These are phyloP conservation scores for Wickerhamiella domercqiae DNA, from an alignment of 805 yeast species.

Conservation along the genomic window DNA sequence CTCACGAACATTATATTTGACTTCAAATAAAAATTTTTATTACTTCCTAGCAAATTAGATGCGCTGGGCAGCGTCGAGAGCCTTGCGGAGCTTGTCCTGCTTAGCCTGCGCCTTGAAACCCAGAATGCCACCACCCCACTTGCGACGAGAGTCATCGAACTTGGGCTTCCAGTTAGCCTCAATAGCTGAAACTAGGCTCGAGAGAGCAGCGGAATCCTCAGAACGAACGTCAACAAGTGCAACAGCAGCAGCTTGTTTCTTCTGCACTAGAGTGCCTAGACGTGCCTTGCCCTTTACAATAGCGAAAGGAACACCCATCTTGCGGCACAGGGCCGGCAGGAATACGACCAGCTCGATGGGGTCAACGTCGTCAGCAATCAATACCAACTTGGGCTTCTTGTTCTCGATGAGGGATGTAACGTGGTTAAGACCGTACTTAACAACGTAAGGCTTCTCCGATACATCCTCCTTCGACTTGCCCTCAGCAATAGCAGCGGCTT, in stretches of 20 bases:
- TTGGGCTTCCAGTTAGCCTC: constrained; percentile 86
- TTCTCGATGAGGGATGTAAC: constrained; percentile 93
- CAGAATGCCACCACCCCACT: constrained; percentile 99
- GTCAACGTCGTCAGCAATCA: constrained; percentile 98
- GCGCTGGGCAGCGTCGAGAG: constrained; percentile 27
- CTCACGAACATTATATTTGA: neutral
- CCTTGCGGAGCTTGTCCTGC: constrained; percentile 59
- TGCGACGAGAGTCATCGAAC: constrained; percentile 92
- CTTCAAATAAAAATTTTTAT: neutral
- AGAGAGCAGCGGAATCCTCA: constrained; percentile 89
- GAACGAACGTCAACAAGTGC: constrained; percentile 90
- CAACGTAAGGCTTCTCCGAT: constrained; percentile 90
- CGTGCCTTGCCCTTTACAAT: constrained; percentile 97
- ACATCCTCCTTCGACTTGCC: constrained; percentile 96
- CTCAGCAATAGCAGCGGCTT: constrained; percentile 94
- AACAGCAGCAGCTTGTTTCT: constrained; percentile 94
- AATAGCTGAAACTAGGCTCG: constrained; percentile 83
- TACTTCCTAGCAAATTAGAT: constrained; percentile 16
- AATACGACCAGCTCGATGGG: constrained; percentile 95
- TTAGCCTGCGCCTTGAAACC: constrained; percentile 88
- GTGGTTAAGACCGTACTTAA: constrained; percentile 98
- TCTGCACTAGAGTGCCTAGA: constrained; percentile 93
- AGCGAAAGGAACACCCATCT: constrained; percentile 99
- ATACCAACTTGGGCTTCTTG: constrained; percentile 95
- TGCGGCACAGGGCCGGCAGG: constrained; percentile 97